phyloP scores from a whole-genome alignment of 805 yeast genomes.

The Ogataea polymorpha region DNA sequence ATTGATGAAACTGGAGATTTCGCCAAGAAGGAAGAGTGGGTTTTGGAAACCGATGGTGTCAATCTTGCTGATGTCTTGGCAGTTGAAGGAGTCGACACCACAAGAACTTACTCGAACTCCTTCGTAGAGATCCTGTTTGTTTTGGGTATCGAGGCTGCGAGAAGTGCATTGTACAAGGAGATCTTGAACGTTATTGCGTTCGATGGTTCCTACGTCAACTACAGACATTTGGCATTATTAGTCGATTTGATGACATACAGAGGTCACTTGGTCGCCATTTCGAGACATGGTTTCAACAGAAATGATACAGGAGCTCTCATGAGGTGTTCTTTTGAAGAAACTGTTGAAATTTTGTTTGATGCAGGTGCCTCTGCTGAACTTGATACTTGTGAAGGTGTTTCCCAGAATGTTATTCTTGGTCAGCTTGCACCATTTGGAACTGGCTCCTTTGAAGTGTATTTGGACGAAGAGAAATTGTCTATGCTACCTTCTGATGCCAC shows the following conservation, averaged over 20 bases:
- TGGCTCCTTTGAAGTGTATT: slow-evolving; percentile 93
- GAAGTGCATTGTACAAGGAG: slow-evolving; percentile 90
- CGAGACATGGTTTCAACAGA: slow-evolving; percentile 99
- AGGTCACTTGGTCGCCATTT: slow-evolving; percentile 97
- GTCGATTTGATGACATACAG: slow-evolving; percentile 99
- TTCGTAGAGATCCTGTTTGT: slow-evolving; percentile 94
- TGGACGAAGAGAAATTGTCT: slow-evolving; percentile 84
- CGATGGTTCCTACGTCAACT: slow-evolving; percentile 99
- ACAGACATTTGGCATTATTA: slow-evolving; percentile 95
- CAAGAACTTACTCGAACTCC: slow-evolving; percentile 91
- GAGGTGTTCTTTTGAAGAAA: slow-evolving; percentile 99
- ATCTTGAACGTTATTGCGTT: slow-evolving; percentile 96
- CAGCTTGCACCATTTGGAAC: slow-evolving; percentile 99
- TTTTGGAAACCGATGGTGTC: slow-evolving; percentile 97
- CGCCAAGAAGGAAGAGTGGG: slow-evolving; percentile 93
- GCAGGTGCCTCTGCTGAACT: slow-evolving; percentile 98
- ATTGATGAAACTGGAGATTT: slow-evolving; percentile 85
- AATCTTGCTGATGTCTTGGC: slow-evolving; percentile 92
- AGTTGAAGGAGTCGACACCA: slow-evolving; percentile 90
- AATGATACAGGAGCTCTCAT: slow-evolving; percentile 98
- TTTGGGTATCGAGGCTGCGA: slow-evolving; percentile 97
- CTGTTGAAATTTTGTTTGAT: slow-evolving; percentile 94
- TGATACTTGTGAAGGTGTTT: slow-evolving; percentile 98
- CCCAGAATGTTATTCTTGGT: slow-evolving; percentile 95
- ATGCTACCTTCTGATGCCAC: slow-evolving; percentile 51